A percentile compares a stretch with the other conserved stretches of the same genome.
Conservation (phyloP, 192 early-diverging fungal genomes). For the Backusella morwellensis region DNA sequence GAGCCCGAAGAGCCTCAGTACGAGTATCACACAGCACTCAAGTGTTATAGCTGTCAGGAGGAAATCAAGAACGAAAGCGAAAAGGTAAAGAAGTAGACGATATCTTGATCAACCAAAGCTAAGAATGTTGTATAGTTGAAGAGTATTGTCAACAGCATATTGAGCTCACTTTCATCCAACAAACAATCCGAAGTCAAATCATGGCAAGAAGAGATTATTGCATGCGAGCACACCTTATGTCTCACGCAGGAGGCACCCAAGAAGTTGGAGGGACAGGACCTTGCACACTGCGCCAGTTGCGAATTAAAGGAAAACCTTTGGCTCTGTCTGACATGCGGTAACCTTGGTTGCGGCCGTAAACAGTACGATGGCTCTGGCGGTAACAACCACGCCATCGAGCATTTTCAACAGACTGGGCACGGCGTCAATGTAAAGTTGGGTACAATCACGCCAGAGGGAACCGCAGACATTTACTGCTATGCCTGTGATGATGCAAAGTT, state of each 20-base stretch:
- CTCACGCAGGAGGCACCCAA: conserved; percentile 64
- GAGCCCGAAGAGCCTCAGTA: conserved; percentile 73
- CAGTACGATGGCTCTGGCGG: conserved; percentile 93
- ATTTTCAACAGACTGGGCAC: conserved; percentile 82
- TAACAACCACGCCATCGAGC: conserved; percentile 88
- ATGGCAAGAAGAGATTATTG: conserved; percentile 84
- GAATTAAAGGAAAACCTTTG: conserved; percentile 92
- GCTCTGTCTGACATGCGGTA: conserved; percentile 93
- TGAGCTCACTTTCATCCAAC: conserved; percentile 77
- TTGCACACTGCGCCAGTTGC: conserved; percentile 79
- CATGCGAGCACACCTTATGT: conserved; percentile 77
- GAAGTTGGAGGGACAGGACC: conserved; percentile 42
- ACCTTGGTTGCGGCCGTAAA: conserved; percentile 89
- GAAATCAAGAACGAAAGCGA: conserved; percentile 57
- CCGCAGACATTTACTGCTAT: conserved; percentile 91
- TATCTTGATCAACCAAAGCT: not conserved
- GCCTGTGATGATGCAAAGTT: conserved; percentile 77
- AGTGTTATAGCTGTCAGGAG: conserved; percentile 79
- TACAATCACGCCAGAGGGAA: conserved; percentile 96
- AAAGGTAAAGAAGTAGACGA: conserved; percentile 38
- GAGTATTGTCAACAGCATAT: conserved; percentile 62
- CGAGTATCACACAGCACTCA: conserved; percentile 69
- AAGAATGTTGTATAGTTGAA: conserved; percentile 46
- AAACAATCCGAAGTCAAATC: conserved; percentile 88
- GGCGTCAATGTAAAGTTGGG: conserved; percentile 88